Evolutionary conservation across 805 yeast genomes (phyloP).

Genomic region (Suhomyces sp.): DNA sequence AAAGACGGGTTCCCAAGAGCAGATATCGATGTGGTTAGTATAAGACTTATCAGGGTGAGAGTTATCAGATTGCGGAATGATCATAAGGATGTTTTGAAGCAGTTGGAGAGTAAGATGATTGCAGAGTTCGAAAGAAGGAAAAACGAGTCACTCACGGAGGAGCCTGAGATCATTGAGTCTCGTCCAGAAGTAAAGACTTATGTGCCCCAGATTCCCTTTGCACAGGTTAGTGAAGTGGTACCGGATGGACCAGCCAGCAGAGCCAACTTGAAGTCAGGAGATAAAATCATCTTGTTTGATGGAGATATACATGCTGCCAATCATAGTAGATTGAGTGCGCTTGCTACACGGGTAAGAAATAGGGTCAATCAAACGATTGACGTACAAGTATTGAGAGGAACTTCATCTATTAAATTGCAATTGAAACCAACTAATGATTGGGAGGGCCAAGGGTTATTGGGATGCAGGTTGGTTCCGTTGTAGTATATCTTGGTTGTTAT

Average conservation of each 20-base stretch:
- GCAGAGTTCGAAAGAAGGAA: conserved; percentile 35
- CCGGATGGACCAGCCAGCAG: conserved; percentile 54
- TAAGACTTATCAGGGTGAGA: conserved; percentile 60
- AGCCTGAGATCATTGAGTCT: neutral
- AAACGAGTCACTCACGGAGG: too few species aligned
- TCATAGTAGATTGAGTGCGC: conserved; percentile 46
- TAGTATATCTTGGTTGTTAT: too few species aligned
- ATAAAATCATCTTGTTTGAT: conserved; percentile 56
- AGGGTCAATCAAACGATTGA: conserved; percentile 30
- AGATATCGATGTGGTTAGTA: conserved; percentile 74
- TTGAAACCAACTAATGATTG: conserved; percentile 51
- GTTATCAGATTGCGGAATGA: conserved; percentile 75
- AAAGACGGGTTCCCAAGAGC: conserved; percentile 82
- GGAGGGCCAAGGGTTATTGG: conserved; percentile 69
- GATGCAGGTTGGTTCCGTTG: conserved; percentile 56
- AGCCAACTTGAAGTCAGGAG: conserved; percentile 55
- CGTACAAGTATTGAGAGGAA: conserved; percentile 33
- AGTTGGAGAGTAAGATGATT: conserved; percentile 47
- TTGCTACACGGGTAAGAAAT: conserved; percentile 45
- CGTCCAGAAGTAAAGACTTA: neutral
- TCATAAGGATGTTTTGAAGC: conserved; percentile 46
- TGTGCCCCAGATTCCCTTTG: conserved; percentile 46
- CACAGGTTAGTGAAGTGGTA: conserved; percentile 50
- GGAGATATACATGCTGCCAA: conserved; percentile 50
- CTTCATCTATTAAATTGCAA: conserved; percentile 15